phyloP scores from a whole-genome alignment of 2,329 filamentous ascomycete species.

The Trichoderma sp. region DNA sequence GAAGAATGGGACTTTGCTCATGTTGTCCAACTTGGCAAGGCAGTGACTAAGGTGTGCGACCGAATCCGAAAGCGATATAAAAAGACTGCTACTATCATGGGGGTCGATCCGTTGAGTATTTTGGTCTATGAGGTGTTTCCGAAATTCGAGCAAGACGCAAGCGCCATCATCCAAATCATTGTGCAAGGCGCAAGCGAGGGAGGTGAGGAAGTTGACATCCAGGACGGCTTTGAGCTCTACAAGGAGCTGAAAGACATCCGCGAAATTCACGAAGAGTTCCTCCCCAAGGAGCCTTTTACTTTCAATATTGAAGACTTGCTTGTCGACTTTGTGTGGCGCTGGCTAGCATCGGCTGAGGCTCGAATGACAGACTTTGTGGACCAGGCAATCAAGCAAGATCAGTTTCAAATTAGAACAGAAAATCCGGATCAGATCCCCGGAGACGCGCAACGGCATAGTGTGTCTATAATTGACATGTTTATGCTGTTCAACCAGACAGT shows the following conservation, averaged over 20 bases:
- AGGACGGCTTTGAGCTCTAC: constrained; percentile 94
- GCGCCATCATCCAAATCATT: constrained; percentile 79
- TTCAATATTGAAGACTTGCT: constrained; percentile 85
- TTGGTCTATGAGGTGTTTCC: constrained; percentile 82
- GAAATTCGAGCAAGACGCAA: constrained; percentile 83
- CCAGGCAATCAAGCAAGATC: constrained; percentile 84
- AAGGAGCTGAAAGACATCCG: constrained; percentile 83
- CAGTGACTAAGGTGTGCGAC: constrained; percentile 79
- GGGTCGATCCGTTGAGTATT: constrained; percentile 61
- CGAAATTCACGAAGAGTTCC: constrained; percentile 69
- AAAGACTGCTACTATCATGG: constrained; percentile 84
- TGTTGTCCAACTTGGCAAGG: constrained; percentile 83
- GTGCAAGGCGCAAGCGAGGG: constrained; percentile 67
- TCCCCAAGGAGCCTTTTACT: constrained; percentile 72
- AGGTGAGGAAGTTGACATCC: constrained; percentile 73
- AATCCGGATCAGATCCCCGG: constrained; percentile 60
- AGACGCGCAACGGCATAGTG: constrained; percentile 85
- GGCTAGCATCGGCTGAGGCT: constrained; percentile 77
- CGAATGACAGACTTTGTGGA: constrained; percentile 83
- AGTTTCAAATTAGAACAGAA: constrained; percentile 71
- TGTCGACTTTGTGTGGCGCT: constrained; percentile 92
- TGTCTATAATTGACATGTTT: constrained; percentile 91
- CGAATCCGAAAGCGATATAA: constrained; percentile 90
- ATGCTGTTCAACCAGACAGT: constrained; percentile 89
- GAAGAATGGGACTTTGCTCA: constrained; percentile 88